A percentile compares a stretch with the other conserved stretches of the same genome.
These are phyloP conservation scores for Barnettozyma californica DNA, from an alignment of 805 yeast species.

Conservation along the genomic window DNA sequence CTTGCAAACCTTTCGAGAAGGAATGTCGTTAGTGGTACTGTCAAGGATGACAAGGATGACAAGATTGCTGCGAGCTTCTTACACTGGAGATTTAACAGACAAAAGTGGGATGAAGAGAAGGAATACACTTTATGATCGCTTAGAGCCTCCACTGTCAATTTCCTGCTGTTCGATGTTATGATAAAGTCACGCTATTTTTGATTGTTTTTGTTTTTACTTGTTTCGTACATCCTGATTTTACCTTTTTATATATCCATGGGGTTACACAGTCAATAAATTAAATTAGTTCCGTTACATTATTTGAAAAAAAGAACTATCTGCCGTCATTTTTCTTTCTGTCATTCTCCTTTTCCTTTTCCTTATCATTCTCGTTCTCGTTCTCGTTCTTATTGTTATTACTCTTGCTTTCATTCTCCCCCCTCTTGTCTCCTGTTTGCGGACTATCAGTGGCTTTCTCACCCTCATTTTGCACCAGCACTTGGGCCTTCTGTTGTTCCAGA, in stretches of 20 bases:
- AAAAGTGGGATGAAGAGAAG: slow-evolving; percentile 51
- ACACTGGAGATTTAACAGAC: slow-evolving; percentile 68
- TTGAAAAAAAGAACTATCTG: background rate
- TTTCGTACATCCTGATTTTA: background rate
- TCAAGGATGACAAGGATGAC: slow-evolving; percentile 51
- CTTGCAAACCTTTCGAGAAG: slow-evolving; percentile 52
- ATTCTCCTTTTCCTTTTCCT: background rate
- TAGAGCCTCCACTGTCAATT: background rate
- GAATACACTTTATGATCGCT: slow-evolving; percentile 30
- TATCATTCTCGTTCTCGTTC: background rate
- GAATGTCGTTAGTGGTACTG: slow-evolving; percentile 65
- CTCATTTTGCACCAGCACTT: background rate
- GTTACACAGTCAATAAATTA: background rate
- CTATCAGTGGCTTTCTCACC: too few relatives aligned
- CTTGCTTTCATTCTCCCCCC: too few relatives aligned
- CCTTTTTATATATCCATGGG: background rate
- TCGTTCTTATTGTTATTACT: too few relatives aligned
- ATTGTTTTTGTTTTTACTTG: background rate
- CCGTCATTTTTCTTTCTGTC: background rate
- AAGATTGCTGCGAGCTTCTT: slow-evolving; percentile 35
- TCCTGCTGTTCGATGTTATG: background rate
- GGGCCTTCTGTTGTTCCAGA: background rate
- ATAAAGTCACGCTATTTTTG: background rate
- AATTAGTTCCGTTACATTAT: background rate
- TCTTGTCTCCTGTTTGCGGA: too few relatives aligned